phyloP scores from a whole-genome alignment of 73 alveolate species.

The Breviolum minutum region DNA sequence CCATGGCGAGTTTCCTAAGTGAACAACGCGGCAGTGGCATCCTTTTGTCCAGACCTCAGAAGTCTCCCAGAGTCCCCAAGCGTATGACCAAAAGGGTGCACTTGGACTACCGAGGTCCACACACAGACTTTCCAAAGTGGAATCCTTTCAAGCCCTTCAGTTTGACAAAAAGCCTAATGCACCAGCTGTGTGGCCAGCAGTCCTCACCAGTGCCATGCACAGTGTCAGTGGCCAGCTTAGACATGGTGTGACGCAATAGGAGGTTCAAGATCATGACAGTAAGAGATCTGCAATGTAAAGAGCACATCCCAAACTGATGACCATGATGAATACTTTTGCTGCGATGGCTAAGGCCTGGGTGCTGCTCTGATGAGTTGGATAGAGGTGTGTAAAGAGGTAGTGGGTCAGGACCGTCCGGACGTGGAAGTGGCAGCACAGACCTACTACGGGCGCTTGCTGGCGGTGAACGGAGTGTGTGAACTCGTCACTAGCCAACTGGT shows the following conservation, averaged over 20 bases:
- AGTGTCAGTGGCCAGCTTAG: conserved; percentile 17
- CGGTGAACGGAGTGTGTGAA: conserved; percentile 74
- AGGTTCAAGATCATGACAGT: neutral
- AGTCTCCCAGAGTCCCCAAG: neutral
- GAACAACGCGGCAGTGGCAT: conserved; percentile 3
- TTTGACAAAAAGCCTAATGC: conserved; percentile 43
- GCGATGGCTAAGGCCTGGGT: conserved; percentile 31
- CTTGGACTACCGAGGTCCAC: conserved; percentile 21
- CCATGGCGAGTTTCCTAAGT: conserved; percentile 31
- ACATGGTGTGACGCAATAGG: neutral
- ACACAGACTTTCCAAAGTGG: neutral
- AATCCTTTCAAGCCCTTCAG: neutral
- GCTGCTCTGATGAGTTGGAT: conserved; percentile 77
- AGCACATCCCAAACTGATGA: neutral
- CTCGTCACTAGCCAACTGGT: conserved; percentile 70
- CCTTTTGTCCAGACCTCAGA: neutral
- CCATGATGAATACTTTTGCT: neutral
- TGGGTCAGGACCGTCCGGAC: neutral
- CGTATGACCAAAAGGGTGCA: neutral
- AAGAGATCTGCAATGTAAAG: neutral
- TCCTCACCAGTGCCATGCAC: conserved; percentile 58
- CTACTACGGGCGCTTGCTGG: conserved; percentile 84
- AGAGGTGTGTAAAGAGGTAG: conserved; percentile 37
- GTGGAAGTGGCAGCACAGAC: conserved; percentile 20
- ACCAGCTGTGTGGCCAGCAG: conserved; percentile 75